phyloP scores from a whole-genome alignment of 2,329 filamentous ascomycete species.

The Cyclaneusma minus region DNA sequence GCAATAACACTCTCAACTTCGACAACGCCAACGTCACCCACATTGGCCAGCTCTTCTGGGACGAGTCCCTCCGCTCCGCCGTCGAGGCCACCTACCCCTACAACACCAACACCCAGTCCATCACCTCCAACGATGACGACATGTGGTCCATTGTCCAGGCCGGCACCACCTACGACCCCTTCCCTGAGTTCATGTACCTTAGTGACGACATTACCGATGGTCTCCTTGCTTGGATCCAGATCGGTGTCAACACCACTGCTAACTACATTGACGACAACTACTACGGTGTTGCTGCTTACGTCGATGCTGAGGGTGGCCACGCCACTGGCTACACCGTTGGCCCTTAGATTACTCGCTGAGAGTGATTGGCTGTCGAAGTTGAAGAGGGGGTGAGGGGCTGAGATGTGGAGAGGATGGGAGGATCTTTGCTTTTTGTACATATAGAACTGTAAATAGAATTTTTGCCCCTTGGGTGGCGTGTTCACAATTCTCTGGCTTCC shows the following conservation, averaged over 20 bases:
- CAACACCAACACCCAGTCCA: conserved; percentile 22
- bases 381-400: too few species aligned
- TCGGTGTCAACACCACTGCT: conserved; percentile 25
- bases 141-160: conserved; percentile 24
- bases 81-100: conserved; percentile 31
- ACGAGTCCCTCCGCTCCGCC: conserved; percentile 31
- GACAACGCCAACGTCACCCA: conserved; percentile 32
- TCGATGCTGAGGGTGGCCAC: conserved; percentile 8
- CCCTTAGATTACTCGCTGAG: too few species aligned
- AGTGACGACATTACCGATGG: conserved; percentile 31
- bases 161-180: conserved; percentile 31
- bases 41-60: conserved; percentile 43
- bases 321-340: conserved; percentile 1
- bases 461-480: too few species aligned
- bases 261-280: conserved; percentile 10
- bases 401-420: too few species aligned
- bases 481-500: too few species aligned
- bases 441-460: too few species aligned
- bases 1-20: conserved; percentile 27
- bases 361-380: too few species aligned
- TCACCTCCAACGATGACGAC: conserved; percentile 34
- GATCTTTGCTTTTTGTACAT: too few species aligned
- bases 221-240: conserved; percentile 31
- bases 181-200: conserved; percentile 36
- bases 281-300: conserved; percentile 7